Base-by-base conservation (phyloP, 441 rosid genomes). In the Breynia disticha region DNA sequence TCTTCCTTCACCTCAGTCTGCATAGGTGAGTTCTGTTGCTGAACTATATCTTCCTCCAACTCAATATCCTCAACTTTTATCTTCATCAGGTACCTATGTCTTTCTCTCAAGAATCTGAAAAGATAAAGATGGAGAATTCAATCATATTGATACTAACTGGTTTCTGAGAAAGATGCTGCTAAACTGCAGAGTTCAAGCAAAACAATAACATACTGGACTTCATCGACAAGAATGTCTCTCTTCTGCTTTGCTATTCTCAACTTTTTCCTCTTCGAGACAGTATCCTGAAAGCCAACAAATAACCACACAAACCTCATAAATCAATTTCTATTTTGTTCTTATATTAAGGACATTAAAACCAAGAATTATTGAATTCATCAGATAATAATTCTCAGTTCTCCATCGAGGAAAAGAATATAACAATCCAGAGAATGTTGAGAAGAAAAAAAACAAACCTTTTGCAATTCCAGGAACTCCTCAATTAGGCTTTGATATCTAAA, bases 81-180 rank as follows among this genome's bases (percentile, higher is more conserved):
- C 54, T 54, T 66, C 56, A 67, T 42, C 43, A 78, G 51, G 55
- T 55, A 60, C 39, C 17, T 56, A 53, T 61, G 62, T 60, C 77
- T 71, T 46, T 19, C 58, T 62, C 78, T 77, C 50, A 80, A 70
- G 51, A 80, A 80, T 47, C 81, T 77, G 19, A 16, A 54, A 44
- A 54, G 54, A 16, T 6, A 11, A 11, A 42, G 13, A 22, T 52
- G 39, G 14, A 52, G 1, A 14, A 15, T 16, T 37, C 16, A 50
- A 52, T 46, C 0, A 16, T 21, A 52, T 51, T 19, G 22, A 13
- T 13, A 2, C 21, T 43, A 38, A 38, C 42, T 15, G 16, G 37
- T 22, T 18, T 41, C 15, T 46, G 47, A 37, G 15, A 0, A 52
- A 46, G 7, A 21, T 32, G 19, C 18, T 11, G 41, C n/a, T 38